Evolutionary conservation across 2,329 filamentous ascomycete genomes (phyloP).

Genomic region (Exophiala dermatitidis): DNA sequence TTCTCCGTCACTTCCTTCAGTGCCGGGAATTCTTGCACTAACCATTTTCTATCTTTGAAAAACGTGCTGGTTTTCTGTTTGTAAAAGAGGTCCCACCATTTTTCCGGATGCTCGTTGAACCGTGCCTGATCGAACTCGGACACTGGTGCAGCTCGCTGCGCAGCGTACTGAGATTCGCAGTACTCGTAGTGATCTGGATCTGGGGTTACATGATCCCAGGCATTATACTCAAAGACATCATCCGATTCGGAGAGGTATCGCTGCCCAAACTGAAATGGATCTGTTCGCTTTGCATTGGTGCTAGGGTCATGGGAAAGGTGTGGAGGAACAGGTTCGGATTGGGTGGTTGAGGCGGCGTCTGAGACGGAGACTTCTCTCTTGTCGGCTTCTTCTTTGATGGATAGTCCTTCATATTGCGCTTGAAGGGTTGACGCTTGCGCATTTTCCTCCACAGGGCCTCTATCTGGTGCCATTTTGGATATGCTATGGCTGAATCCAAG

Average conservation of each 20-base stretch:
- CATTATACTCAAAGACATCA: conserved; percentile 93
- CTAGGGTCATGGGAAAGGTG: conserved; percentile 65
- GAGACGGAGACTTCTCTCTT: background rate
- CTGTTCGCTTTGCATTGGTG: conserved; percentile 75
- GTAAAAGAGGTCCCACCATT: conserved; percentile 98
- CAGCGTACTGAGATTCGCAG: conserved; percentile 72
- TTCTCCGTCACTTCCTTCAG: conserved; percentile 66
- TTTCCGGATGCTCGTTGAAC: conserved; percentile 84
- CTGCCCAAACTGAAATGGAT: conserved; percentile 94
- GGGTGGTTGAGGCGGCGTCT: background rate
- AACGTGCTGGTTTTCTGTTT: conserved; percentile 96
- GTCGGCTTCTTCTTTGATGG: background rate
- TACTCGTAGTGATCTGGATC: conserved; percentile 83
- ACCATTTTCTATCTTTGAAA: conserved; percentile 98
- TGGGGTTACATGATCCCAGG: conserved; percentile 96
- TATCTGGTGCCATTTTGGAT: conserved; percentile 22
- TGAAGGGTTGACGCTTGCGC: background rate
- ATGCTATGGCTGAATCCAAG: background rate
- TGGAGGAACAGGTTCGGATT: conserved; percentile 38
- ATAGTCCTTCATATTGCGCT: background rate
- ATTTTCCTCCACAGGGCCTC: conserved; percentile 12
- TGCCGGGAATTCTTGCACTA: conserved; percentile 90
- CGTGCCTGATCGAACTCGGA: conserved; percentile 86
- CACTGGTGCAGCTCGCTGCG: conserved; percentile 78
- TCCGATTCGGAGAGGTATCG: conserved; percentile 67